Percentiles rank a stretch among this genome's conserved stretches.
Evolutionary conservation across 345 rosid species (phyloP).

Genomic region (Noccaea bulbosa): DNA sequence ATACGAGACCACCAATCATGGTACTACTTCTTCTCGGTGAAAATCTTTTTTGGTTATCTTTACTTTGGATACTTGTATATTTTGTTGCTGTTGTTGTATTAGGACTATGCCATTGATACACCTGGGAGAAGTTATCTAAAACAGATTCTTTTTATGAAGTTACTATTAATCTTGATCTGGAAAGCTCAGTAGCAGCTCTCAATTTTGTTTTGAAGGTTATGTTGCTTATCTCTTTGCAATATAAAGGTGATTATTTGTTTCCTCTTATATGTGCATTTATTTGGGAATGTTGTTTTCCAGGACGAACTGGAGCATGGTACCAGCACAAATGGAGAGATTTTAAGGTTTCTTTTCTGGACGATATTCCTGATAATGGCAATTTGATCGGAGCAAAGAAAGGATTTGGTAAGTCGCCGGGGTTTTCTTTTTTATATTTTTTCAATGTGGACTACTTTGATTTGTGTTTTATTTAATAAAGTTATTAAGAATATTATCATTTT

Average conservation of each 20-base stretch:
- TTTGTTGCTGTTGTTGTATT: conserved; percentile 32
- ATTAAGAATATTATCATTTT: too few species aligned
- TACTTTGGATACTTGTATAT: conserved; percentile 4
- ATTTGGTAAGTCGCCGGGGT: conserved; percentile 60
- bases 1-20: conserved; percentile 85
- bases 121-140: conserved; percentile 66
- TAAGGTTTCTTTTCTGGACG: conserved; percentile 77
- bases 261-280: conserved; percentile 14
- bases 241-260: conserved; percentile 2
- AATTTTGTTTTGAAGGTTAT: conserved; percentile 95
- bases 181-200: conserved; percentile 67
- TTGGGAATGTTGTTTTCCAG: conserved; percentile 46
- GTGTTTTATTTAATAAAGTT: too few species aligned
- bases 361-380: conserved; percentile 58
- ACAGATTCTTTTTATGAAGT: conserved; percentile 65
- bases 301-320: conserved; percentile 92
- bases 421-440: conserved; percentile 33
- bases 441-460: neutral
- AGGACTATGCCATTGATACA: conserved; percentile 96
- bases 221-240: conserved; percentile 15
- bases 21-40: conserved; percentile 40
- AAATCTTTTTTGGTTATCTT: conserved; percentile 25
- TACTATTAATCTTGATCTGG: conserved; percentile 58
- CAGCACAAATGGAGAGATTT: conserved; percentile 90
- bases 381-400: conserved; percentile 60